phyloP scores from a whole-genome alignment of 2,329 filamentous ascomycete genomes.

The Aspergillus pseudonomiae region DNA sequence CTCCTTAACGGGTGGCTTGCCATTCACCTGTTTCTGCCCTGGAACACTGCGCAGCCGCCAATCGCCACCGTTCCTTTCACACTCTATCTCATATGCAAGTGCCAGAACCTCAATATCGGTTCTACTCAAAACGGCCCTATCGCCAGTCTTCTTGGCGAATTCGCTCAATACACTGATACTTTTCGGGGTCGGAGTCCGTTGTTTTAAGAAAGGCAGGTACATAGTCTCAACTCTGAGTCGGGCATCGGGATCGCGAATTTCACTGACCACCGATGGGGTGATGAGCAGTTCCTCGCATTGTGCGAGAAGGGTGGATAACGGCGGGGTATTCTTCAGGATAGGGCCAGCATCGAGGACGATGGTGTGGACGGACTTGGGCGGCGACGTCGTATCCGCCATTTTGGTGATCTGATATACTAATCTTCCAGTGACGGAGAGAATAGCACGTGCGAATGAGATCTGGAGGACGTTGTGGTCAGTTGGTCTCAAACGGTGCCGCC shows the following conservation, averaged over 20 bases:
- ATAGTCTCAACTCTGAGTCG: slow-evolving; percentile 80
- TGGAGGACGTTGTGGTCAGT: background rate
- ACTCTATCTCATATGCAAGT: slow-evolving; percentile 90
- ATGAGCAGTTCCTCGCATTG: slow-evolving; percentile 79
- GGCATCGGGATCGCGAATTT: slow-evolving; percentile 84
- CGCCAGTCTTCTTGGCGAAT: slow-evolving; percentile 87
- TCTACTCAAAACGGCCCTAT: slow-evolving; percentile 81
- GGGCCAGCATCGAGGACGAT: slow-evolving; percentile 90
- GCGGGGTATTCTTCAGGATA: slow-evolving; percentile 88
- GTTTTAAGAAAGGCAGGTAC: slow-evolving; percentile 79
- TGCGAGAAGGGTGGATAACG: slow-evolving; percentile 77
- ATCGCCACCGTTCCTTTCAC: slow-evolving; percentile 85
- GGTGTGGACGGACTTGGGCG: slow-evolving; percentile 72
- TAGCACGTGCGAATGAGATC: background rate
- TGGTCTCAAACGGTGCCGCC: slow-evolving; percentile 7
- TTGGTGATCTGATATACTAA: background rate
- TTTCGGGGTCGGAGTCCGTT: slow-evolving; percentile 72
- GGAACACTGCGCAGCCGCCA: slow-evolving; percentile 80
- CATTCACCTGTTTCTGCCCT: slow-evolving; percentile 77
- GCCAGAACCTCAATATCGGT: slow-evolving; percentile 90
- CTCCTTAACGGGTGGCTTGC: slow-evolving; percentile 59
- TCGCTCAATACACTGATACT: slow-evolving; percentile 79
- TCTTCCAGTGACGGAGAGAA: background rate
- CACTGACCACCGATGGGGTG: slow-evolving; percentile 79
- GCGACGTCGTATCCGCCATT: slow-evolving; percentile 29